Conservation (phyloP, 2,329 filamentous ascomycete species). For the Neonectria magnoliae region DNA sequence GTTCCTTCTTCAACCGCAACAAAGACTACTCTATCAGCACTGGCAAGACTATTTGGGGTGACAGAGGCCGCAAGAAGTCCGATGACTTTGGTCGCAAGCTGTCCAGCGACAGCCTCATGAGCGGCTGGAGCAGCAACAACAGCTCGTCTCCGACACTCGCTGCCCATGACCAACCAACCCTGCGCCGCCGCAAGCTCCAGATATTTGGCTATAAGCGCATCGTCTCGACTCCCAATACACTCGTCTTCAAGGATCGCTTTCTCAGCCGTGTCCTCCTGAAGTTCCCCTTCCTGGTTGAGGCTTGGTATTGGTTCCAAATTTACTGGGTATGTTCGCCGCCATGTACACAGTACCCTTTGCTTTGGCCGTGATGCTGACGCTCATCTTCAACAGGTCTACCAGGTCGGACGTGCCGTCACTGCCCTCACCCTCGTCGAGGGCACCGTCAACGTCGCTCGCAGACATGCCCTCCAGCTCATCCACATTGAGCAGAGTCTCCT, state of each 20-base stretch:
- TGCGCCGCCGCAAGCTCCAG: slow-evolving; percentile 48
- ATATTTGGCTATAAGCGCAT: slow-evolving; percentile 45
- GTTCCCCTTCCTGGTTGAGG: slow-evolving; percentile 78
- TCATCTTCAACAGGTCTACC: slow-evolving; percentile 68
- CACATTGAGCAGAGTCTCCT: slow-evolving; percentile 71
- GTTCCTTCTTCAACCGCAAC: slow-evolving; percentile 56
- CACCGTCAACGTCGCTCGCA: slow-evolving; percentile 74
- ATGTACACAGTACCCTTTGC: neutral
- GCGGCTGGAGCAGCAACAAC: slow-evolving; percentile 38
- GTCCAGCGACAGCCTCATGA: slow-evolving; percentile 40
- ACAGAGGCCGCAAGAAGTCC: slow-evolving; percentile 41
- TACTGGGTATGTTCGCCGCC: slow-evolving; percentile 72
- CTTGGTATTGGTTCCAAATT: slow-evolving; percentile 80
- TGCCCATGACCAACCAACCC: slow-evolving; percentile 41
- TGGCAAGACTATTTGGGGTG: slow-evolving; percentile 34
- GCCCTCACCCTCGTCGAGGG: slow-evolving; percentile 74
- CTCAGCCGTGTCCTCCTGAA: slow-evolving; percentile 66
- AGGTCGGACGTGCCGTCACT: slow-evolving; percentile 77
- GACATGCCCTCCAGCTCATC: slow-evolving; percentile 75
- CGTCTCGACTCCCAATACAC: slow-evolving; percentile 47
- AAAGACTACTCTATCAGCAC: slow-evolving; percentile 48
- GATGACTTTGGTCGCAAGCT: slow-evolving; percentile 43
- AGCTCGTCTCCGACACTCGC: slow-evolving; percentile 43
- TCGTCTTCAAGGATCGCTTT: slow-evolving; percentile 46
- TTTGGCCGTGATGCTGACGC: neutral